Evolutionary conservation across 495 filamentous ascomycete species (phyloP), one percentile per base, ranked within the genome.

Genomic region (Cercophora newfieldiana): DNA sequence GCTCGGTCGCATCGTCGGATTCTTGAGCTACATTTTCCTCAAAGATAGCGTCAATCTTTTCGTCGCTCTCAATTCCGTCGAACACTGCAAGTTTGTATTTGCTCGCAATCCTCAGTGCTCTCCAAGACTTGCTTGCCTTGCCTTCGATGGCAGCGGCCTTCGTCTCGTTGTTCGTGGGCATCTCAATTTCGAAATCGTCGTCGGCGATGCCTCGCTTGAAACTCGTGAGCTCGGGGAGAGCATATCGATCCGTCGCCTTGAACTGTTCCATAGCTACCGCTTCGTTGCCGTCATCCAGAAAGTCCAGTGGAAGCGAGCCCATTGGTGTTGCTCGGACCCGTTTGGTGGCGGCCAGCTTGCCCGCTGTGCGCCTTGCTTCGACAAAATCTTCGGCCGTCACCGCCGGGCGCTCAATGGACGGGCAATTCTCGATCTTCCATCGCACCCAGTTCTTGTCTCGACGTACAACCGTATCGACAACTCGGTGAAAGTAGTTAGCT

Each of bases 361-460:
- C 80, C 5, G 88, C 89, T 57, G 85, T 77, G 26, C 81, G 78
- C 69, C 89, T 90, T 24, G 91, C 89, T 51, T 86, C 83, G 58
- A 85, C 72, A 72, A 91, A 91, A 29, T 90, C 85, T 24, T 80
- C 75, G 22, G 88, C 81, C 3, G 87, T 82, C 31, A 97, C 76
- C 6, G 91, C 81, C 18, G 90, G 85, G 48, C 86, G 83, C 66
- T 94, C 88, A 72, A 99, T 97, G 22, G 88, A 83, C 29, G 91
- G 93, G 75, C 95, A 98, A 58, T 86, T 89, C 76, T 98, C 95
- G 8, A 92, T 87, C 77, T 99, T 99, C 95, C 95, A 99, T 55
- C 91, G 90, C 49, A 94, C 93, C 95, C 95, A 99, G 70, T 97
- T 96, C 77, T 97, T 97, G 77, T 99, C 95, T 64, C 95, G 85